Conservation (phyloP, 495 filamentous ascomycete species). For the Tuber borchii region DNA sequence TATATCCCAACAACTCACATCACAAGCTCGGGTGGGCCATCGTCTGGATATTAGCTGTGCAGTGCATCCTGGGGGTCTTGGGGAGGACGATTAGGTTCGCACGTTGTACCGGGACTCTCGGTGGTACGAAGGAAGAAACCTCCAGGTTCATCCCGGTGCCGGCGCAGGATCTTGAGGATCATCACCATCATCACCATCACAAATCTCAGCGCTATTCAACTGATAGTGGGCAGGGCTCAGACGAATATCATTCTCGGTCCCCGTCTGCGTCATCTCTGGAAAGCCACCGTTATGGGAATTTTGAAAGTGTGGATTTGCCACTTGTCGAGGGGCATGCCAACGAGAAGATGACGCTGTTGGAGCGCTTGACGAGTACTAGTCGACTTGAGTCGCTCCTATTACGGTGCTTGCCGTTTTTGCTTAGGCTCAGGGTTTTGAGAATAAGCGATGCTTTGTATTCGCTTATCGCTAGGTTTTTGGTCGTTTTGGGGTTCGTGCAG, state of each 20-base stretch:
- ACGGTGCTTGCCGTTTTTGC: conserved; percentile 49
- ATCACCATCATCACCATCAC: conserved; percentile 43
- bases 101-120: background rate
- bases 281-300: conserved; percentile 48
- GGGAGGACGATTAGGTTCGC: conserved; percentile 45
- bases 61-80: conserved; percentile 63
- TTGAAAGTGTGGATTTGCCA: conserved; percentile 51
- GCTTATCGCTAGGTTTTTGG: conserved; percentile 55
- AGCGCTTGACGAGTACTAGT: conserved; percentile 38
- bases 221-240: conserved; percentile 86
- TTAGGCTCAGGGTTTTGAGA: conserved; percentile 57
- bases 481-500: conserved; percentile 59
- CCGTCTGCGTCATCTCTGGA: conserved; percentile 58
- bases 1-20: conserved; percentile 84
- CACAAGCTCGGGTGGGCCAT: conserved; percentile 83
- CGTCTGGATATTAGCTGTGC: conserved; percentile 62
- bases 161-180: conserved; percentile 50
- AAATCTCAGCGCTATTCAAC: conserved; percentile 56
- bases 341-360: conserved; percentile 45
- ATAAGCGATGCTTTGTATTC: conserved; percentile 55
- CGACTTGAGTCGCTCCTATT: conserved; percentile 49
- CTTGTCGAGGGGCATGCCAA: conserved; percentile 50
- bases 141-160: conserved; percentile 62
- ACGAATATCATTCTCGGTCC: conserved; percentile 58
- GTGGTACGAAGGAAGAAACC: conserved; percentile 43